Conservation (phyloP, 2,329 filamentous ascomycete species). For the Ceratocystis alfenasii region DNA sequence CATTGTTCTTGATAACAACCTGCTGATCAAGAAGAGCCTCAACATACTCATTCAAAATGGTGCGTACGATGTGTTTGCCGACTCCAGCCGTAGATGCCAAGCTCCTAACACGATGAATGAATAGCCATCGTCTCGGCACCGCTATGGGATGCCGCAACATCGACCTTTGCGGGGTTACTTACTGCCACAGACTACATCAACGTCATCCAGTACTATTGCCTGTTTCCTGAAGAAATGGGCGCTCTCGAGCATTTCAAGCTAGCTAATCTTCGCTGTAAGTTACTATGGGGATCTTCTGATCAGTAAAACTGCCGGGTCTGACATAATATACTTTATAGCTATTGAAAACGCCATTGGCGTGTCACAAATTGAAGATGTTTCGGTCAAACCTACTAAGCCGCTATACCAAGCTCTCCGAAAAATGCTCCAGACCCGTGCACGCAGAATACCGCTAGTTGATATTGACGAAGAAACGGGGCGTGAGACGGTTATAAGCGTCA, state of each 20-base stretch:
- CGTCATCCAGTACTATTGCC: slow-evolving; percentile 97
- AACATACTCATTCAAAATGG: slow-evolving; percentile 94
- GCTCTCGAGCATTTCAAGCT: slow-evolving; percentile 89
- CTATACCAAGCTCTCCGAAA: slow-evolving; percentile 90
- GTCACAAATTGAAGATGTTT: slow-evolving; percentile 81
- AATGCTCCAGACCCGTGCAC: slow-evolving; percentile 87
- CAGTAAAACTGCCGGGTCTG: neutral
- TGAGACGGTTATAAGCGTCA: slow-evolving; percentile 87
- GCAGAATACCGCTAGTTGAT: slow-evolving; percentile 87
- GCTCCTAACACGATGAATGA: neutral
- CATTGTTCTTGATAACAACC: slow-evolving; percentile 86
- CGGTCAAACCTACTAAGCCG: slow-evolving; percentile 80
- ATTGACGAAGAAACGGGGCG: slow-evolving; percentile 86
- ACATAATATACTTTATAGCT: slow-evolving; percentile 42
- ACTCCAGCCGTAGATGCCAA: neutral
- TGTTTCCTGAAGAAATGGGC: slow-evolving; percentile 79
- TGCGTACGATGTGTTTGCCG: slow-evolving; percentile 29
- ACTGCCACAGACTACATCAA: slow-evolving; percentile 98
- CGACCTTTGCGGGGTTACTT: slow-evolving; percentile 83
- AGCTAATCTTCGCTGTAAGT: slow-evolving; percentile 74
- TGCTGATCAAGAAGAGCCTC: slow-evolving; percentile 93
- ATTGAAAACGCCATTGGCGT: slow-evolving; percentile 92
- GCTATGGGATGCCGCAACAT: slow-evolving; percentile 88
- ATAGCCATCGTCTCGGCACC: slow-evolving; percentile 93
- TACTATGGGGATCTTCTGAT: neutral